A percentile compares a stretch with the other conserved stretches of the same genome.
Conservation (phyloP, 306 rosid genomes). For the Crotalaria pallida region DNA sequence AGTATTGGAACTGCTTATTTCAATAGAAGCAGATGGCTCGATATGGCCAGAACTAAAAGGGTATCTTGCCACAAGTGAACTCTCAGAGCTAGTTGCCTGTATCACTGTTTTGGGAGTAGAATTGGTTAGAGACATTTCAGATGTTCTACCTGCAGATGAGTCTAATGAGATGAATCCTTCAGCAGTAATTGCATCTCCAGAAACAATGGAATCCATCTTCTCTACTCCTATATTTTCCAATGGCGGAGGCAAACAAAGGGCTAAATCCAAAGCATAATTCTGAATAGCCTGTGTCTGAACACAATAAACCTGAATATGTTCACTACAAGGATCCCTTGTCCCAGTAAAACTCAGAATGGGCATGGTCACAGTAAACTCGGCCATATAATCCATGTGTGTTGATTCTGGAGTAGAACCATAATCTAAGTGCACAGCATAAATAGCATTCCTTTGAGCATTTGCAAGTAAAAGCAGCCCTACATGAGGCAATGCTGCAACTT, state of each 20-base stretch:
- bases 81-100: constrained; percentile 47
- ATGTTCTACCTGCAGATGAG: constrained; percentile 45
- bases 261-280: constrained; percentile 93
- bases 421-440: constrained; percentile 87
- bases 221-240: constrained; percentile 62
- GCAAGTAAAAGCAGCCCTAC: constrained; percentile 97
- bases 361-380: constrained; percentile 93
- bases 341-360: constrained; percentile 97
- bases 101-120: constrained; percentile 48
- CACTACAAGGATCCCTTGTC: constrained; percentile 76
- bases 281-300: constrained; percentile 99
- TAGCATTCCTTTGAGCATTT: constrained; percentile 98
- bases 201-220: constrained; percentile 63
- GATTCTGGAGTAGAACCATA: constrained; percentile 80
- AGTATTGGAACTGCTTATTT: constrained; percentile 37
- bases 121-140: constrained; percentile 41
- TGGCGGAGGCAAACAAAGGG: constrained; percentile 93
- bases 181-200: constrained; percentile 46
- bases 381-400: constrained; percentile 85
- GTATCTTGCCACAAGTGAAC: constrained; percentile 48
- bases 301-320: constrained; percentile 91
- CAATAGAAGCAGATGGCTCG: constrained; percentile 50
- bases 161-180: constrained; percentile 57
- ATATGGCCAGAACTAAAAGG: constrained; percentile 47
- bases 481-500: constrained; percentile 79